Conservation (phyloP, 2,329 filamentous ascomycete species). For the Trichophaea hybrida region DNA sequence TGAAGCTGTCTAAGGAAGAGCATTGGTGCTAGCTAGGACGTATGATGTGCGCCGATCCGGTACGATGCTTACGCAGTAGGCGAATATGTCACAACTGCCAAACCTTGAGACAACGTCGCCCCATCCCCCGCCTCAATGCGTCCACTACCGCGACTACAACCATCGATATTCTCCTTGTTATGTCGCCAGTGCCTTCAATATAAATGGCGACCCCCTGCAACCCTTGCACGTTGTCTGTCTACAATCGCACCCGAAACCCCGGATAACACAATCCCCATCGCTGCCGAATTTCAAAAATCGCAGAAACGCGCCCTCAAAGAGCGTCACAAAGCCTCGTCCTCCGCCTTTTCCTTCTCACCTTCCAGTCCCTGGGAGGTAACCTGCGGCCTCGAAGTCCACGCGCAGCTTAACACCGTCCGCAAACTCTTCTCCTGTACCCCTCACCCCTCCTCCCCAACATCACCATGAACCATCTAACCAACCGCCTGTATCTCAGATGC, state of each 20-base stretch:
- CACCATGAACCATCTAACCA: slow-evolving; percentile 1
- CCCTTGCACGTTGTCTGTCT: neutral
- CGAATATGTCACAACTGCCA: neutral
- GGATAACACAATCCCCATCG: neutral
- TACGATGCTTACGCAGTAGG: neutral
- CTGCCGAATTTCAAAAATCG: slow-evolving; percentile 1
- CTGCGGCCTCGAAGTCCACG: slow-evolving; percentile 93
- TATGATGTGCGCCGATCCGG: no score
- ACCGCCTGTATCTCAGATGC: slow-evolving; percentile 32
- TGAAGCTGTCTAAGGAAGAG: no score
- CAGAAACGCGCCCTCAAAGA: slow-evolving; percentile 4
- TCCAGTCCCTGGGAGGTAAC: slow-evolving; percentile 71
- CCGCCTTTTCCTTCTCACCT: neutral
- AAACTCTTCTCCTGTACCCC: slow-evolving; percentile 70
- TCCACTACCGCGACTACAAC: neutral
- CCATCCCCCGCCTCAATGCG: neutral
- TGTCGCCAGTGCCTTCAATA: neutral
- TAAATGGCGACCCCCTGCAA: neutral
- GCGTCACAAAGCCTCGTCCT: neutral
- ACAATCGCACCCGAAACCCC: neutral
- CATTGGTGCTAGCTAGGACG: no score
- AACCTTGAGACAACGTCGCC: neutral
- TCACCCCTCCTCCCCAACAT: neutral
- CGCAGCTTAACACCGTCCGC: slow-evolving; percentile 72
- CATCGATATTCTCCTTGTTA: neutral